Evolutionary conservation across 192 early-diverging fungal genomes (phyloP), one percentile per base, ranked within the genome.

Genomic region (Coemansia sp.): DNA sequence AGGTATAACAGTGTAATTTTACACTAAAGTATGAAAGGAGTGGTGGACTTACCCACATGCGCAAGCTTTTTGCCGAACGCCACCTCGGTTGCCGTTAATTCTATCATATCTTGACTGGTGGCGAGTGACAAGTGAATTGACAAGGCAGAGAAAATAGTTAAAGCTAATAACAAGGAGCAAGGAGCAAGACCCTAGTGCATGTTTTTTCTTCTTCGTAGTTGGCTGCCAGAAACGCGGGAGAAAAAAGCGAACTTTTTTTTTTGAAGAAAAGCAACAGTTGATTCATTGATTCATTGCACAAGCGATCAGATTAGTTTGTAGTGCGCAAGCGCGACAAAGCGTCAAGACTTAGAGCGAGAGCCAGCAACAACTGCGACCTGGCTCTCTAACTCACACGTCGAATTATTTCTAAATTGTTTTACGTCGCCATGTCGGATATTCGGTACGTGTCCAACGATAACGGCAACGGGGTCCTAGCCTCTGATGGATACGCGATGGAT

Each of bases 61-160:
- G 80, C 80, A 17, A 82, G 68, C 48, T 63, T 69, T 72, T 77
- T 82, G 42, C 80, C 80, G 44, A 77, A 66, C 46, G 80, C 75
- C 60, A 71, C 61, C 38, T 77, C 80, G 21, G 57, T 61, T 15
- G 68, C 66, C 31, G 75, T 70, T 17, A 77, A 42, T 62, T 76
- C 74, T 34, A 68, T 60, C 80, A 82, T 82, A 45, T 42, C 9
- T 7, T 31, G 34, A 29, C 31, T 66, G 31, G n/a, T 55, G 25
- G 11, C 27, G 51, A 27, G 51, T 14, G 11, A 29, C 51, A 55
- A 55, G 23, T n/a, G 27, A 55, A 55, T 55, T 55, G 51, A 5
- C 51, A 55, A 5, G 51, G 3, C 11, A 23, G 10, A 29, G 51
- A 10, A 29, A 55, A 55, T 14, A 12, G 51, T 27, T 14, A 27